These are phyloP conservation scores for Xylariaceae sp. DNA, from an alignment of 2,329 filamentous ascomycete species.

Conservation along the genomic window DNA sequence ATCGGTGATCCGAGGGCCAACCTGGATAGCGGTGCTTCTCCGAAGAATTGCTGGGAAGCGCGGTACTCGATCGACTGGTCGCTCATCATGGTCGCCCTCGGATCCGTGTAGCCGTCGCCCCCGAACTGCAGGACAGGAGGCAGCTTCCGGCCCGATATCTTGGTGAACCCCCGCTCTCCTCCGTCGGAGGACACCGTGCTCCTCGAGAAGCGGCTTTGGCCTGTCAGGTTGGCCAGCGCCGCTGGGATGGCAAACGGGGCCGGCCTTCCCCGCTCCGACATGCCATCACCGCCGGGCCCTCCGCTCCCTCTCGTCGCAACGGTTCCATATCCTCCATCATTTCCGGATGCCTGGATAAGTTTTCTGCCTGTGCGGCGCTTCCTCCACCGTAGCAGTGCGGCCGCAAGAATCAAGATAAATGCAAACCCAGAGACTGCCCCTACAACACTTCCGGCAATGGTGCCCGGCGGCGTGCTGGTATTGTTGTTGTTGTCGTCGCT, in stretches of 20 bases:
- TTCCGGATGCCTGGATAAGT: constrained; percentile 39
- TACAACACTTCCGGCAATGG: constrained; percentile 51
- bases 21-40: constrained; percentile 31
- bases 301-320: constrained; percentile 28
- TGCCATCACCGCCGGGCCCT: constrained; percentile 29
- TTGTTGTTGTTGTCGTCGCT: too few relatives aligned
- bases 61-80: constrained; percentile 45
- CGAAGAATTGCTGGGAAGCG: constrained; percentile 44
- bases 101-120: constrained; percentile 58
- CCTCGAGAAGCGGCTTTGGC: constrained; percentile 33
- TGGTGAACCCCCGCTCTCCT: constrained; percentile 56
- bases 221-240: constrained; percentile 41
- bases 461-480: constrained; percentile 27
- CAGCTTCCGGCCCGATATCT: constrained; percentile 60
- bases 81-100: constrained; percentile 39
- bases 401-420: constrained; percentile 47
- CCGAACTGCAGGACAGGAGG: constrained; percentile 57
- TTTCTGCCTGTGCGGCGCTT: constrained; percentile 42
- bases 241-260: constrained; percentile 43
- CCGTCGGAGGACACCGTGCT: constrained; percentile 31
- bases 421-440: constrained; percentile 55
- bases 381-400: constrained; percentile 52
- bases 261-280: constrained; percentile 41
- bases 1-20: constrained; percentile 53
- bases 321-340: constrained; percentile 29